phyloP scores from a whole-genome alignment of 2,329 filamentous ascomycete species.

The Ploettnerulaceae sp. region DNA sequence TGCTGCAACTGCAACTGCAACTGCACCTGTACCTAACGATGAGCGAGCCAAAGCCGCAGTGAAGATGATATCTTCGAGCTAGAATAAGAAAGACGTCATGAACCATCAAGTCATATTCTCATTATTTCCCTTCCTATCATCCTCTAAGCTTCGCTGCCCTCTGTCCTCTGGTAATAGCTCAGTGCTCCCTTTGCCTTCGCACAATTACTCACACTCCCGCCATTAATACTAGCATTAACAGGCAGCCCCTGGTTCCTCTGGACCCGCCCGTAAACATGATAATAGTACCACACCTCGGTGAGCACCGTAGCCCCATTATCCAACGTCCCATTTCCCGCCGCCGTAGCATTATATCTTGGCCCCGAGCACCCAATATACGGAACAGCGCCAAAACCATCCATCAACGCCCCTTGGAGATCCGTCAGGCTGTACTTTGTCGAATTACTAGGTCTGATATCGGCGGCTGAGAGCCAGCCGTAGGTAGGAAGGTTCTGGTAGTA shows the following conservation, averaged over 20 bases:
- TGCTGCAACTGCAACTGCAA: no score
- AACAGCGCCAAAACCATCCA: slow-evolving; percentile 45
- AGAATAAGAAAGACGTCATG: not conserved
- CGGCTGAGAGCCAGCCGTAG: slow-evolving; percentile 52
- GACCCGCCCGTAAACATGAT: slow-evolving; percentile 52
- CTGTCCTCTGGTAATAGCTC: slow-evolving; percentile 48
- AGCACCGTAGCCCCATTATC: slow-evolving; percentile 55
- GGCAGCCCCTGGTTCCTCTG: slow-evolving; percentile 45
- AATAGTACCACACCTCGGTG: slow-evolving; percentile 63
- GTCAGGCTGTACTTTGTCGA: slow-evolving; percentile 49
- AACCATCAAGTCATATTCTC: slow-evolving; percentile 6
- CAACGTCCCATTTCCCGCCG: slow-evolving; percentile 46
- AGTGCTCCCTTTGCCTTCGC: slow-evolving; percentile 49
- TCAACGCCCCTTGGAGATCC: slow-evolving; percentile 48
- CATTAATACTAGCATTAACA: slow-evolving; percentile 40
- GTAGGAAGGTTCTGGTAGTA: slow-evolving; percentile 57
- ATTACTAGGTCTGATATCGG: slow-evolving; percentile 54
- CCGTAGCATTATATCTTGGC: slow-evolving; percentile 55
- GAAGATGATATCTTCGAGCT: not conserved
- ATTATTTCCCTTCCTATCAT: not conserved
- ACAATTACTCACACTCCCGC: slow-evolving; percentile 48
- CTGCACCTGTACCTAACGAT: no score
- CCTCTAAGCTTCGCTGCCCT: slow-evolving; percentile 27
- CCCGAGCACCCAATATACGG: slow-evolving; percentile 60
- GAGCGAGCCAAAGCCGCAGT: not conserved